Evolutionary conservation across 495 filamentous ascomycete genomes (phyloP).

Genomic region (Gamarada debralockiae): DNA sequence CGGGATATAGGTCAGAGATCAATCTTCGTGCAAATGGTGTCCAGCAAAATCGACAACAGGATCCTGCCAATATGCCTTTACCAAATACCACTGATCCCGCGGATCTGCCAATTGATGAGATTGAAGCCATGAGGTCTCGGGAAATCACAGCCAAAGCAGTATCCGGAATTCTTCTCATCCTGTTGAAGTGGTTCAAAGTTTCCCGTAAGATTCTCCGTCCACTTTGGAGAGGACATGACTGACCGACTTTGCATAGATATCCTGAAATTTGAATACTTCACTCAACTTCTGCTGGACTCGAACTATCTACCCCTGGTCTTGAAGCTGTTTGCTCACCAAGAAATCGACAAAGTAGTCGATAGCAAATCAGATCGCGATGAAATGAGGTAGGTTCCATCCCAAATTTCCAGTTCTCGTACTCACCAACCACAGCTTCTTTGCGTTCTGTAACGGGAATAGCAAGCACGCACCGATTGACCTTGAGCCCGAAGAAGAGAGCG

Average conservation of each 20-base stretch:
- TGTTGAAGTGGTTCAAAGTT: conserved; percentile 95
- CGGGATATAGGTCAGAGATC: conserved; percentile 20
- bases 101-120: conserved; percentile 56
- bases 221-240: too few relatives aligned
- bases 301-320: conserved; percentile 91
- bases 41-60: conserved; percentile 14
- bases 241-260: conserved; percentile 60
- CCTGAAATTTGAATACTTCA: conserved; percentile 92
- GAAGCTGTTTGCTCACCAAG: conserved; percentile 89
- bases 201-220: conserved; percentile 71
- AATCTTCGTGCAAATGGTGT: conserved; percentile 20
- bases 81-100: conserved; percentile 28
- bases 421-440: conserved; percentile 66
- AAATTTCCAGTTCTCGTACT: background rate
- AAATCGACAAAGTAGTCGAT: conserved; percentile 84
- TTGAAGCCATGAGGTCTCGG: conserved; percentile 72
- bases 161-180: conserved; percentile 74
- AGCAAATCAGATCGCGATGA: conserved; percentile 80
- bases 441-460: conserved; percentile 61
- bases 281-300: conserved; percentile 86
- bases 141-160: conserved; percentile 91
- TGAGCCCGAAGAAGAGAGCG: conserved; percentile 24
- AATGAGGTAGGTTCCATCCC: conserved; percentile 57
- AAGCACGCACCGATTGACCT: conserved; percentile 9
- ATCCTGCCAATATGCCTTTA: conserved; percentile 19